Base-by-base conservation (phyloP, 352 stramenopile genomes). In the Pythium rhizo-oryzae region DNA sequence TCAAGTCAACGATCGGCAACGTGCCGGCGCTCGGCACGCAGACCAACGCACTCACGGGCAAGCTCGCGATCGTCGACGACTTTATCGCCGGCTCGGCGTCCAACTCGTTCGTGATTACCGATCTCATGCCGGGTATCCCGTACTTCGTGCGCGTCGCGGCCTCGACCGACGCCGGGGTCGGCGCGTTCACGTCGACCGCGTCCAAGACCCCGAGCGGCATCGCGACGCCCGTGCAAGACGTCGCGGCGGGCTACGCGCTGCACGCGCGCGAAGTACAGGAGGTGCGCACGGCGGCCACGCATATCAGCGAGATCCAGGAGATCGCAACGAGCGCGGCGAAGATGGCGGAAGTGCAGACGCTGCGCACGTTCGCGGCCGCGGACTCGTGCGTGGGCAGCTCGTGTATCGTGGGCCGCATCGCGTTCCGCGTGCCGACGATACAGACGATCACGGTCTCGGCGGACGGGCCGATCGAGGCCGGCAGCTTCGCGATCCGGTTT, bases 1-100 rank as follows among this genome's bases (percentile, higher is more conserved):
- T 94, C 43, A 89, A 87, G 44, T 91, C 84, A 1, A 91, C 79
- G 2, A 81, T 94, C 28, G 87, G 87, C 7, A 85, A 94, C 52
- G 69, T 92, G 0, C 67, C 83, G 7, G 69, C 65, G 19, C 71
- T 94, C 2, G 74, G 70, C 1, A 69, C 65, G 7, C 67, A 84
- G 25, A 78, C 59, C 1, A 24, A 60, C 65, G 41, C 68, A 43
- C 21, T 72, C 23, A 56, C 55, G 59, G 55, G 78, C 64, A 69
- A 71, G 2, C 54, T 93, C 56, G 65, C 72, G 8, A 57, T 65
- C 50, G 25, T 71, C 12, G 67, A 88, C 43, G 51, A 82, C 63
- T 71, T 78, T 65, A 50, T 89, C 0, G 54, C 62, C 9, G 80
- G 80, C 39, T 89, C 78, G 0, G 59, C 77, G 2, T 85, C 81